Evolutionary conservation across 495 filamentous ascomycete species (phyloP).

Genomic region (Xylaria sp.): DNA sequence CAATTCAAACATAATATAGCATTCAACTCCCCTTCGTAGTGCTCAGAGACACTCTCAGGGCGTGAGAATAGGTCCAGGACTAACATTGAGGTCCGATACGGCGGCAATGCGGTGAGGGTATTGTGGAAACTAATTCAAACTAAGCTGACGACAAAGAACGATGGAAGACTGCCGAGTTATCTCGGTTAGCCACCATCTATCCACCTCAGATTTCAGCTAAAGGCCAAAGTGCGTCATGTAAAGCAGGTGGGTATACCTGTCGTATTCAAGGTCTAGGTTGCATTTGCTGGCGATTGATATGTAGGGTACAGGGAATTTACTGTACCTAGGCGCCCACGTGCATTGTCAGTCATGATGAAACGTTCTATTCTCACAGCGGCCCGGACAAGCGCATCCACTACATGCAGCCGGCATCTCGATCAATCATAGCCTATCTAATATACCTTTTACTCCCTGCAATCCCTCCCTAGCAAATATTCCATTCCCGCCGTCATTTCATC

Average conservation of each 20-base stretch:
- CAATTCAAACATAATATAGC: background rate
- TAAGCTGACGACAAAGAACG: background rate
- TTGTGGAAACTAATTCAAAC: conserved; percentile 13
- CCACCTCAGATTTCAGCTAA: background rate
- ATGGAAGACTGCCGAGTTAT: background rate
- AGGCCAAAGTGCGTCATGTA: background rate
- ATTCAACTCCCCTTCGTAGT: background rate
- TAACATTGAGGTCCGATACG: background rate
- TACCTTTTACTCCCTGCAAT: background rate
- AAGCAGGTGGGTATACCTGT: conserved; percentile 6
- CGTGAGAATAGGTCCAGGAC: background rate
- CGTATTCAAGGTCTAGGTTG: background rate
- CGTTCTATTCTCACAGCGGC: background rate
- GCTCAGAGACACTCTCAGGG: background rate
- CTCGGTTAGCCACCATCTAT: background rate
- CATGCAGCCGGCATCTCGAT: conserved; percentile 2
- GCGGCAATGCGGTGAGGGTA: background rate
- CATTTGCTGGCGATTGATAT: background rate
- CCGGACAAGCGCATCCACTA: conserved; percentile 6
- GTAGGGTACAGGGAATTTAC: conserved; percentile 13
- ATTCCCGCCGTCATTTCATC: background rate
- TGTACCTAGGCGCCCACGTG: conserved; percentile 1
- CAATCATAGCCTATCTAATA: background rate
- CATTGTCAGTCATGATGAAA: conserved; percentile 7
- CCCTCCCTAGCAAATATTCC: background rate